These are phyloP conservation scores for Silene coronaria DNA, from an alignment of 179 eudicot species.

Conservation along the genomic window DNA sequence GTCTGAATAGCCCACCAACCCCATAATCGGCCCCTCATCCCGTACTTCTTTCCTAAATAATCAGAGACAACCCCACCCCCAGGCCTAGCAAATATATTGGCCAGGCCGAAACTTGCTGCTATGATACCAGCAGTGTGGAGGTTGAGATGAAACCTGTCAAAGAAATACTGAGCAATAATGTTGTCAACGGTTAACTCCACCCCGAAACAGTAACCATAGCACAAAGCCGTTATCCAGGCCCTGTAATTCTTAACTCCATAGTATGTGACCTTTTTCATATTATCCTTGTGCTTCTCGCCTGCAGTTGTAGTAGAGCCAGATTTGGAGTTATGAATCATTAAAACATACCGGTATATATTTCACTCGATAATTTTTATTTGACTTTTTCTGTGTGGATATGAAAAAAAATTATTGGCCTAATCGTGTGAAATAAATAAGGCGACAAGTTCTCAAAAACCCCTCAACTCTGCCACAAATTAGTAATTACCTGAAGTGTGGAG, in stretches of 20 bases:
- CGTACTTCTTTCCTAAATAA: constrained; percentile 44
- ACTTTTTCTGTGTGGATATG: too few species aligned
- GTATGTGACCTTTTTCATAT: constrained; percentile 29
- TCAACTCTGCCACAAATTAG: not conserved
- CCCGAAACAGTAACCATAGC: constrained; percentile 87
- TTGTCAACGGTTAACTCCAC: constrained; percentile 79
- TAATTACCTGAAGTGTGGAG: constrained; percentile 42
- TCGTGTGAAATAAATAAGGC: too few species aligned
- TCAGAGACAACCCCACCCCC: constrained; percentile 71
- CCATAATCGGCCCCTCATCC: constrained; percentile 87
- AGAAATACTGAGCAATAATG: constrained; percentile 75
- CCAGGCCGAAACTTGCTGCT: constrained; percentile 77
- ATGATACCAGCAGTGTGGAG: constrained; percentile 71
- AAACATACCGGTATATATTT: too few species aligned
- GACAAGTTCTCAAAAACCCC: too few species aligned
- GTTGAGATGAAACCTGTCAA: constrained; percentile 54
- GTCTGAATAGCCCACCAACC: constrained; percentile 71
- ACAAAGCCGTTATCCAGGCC: constrained; percentile 66
- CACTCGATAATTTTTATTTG: too few species aligned
- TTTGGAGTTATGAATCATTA: too few species aligned
- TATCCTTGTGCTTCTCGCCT: constrained; percentile 59
- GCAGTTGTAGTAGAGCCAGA: not conserved
- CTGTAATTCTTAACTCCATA: constrained; percentile 57
- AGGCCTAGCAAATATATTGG: constrained; percentile 66
- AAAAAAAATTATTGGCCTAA: too few species aligned